A percentile compares a stretch with the other conserved stretches of the same genome.
Evolutionary conservation across 176 grass and related monocot species (phyloP).

Genomic region (Triticum monococcum): DNA sequence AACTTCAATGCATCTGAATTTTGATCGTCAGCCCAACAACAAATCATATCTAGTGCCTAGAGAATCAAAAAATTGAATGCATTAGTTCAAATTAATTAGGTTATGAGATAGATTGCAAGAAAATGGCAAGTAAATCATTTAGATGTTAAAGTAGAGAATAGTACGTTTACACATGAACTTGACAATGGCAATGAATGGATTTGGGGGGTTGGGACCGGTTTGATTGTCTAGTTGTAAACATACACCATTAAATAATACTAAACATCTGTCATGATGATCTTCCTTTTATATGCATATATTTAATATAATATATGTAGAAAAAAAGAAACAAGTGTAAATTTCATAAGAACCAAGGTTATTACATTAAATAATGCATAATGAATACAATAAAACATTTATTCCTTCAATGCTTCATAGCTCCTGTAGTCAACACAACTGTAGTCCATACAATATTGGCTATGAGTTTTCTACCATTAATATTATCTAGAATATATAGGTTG

Average conservation of each 20-base stretch:
- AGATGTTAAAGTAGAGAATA: background rate
- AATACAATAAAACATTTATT: background rate
- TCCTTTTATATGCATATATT: background rate
- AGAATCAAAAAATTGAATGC: background rate
- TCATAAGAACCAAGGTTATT: background rate
- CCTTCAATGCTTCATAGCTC: background rate
- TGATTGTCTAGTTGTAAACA: background rate
- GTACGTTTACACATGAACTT: background rate
- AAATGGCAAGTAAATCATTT: background rate
- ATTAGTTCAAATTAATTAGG: background rate
- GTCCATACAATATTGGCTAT: background rate
- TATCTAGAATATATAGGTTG: background rate
- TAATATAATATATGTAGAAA: background rate
- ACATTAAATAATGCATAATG: background rate
- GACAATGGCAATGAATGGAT: background rate
- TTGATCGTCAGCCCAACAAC: slow-evolving; percentile 72
- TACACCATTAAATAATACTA: background rate
- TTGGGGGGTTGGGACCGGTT: background rate
- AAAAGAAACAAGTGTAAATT: background rate
- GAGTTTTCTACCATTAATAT: background rate
- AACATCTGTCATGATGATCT: background rate
- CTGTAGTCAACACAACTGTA: background rate
- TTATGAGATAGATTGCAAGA: background rate
- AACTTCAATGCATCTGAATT: slow-evolving; percentile 70
- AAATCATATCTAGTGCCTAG: slow-evolving; percentile 77